Evolutionary conservation across 2,329 filamentous ascomycete species (phyloP).

Genomic region (Zasmidium citrigriseum): DNA sequence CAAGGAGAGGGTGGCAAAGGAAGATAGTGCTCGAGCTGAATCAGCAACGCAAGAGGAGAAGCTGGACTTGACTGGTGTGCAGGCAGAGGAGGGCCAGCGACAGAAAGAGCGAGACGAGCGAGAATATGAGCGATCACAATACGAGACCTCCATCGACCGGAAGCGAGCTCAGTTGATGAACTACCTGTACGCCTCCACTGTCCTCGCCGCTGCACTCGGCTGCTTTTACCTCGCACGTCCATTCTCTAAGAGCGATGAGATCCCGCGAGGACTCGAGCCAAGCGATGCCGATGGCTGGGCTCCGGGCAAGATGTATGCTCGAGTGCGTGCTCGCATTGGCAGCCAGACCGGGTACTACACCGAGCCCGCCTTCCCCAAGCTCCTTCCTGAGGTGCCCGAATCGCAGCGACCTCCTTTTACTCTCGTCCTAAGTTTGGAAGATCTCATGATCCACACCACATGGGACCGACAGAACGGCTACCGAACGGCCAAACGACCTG

Average conservation of each 20-base stretch:
- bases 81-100: slow-evolving; percentile 36
- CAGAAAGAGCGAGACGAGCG: slow-evolving; percentile 52
- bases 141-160: slow-evolving; percentile 87
- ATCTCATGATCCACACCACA: slow-evolving; percentile 90
- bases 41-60: slow-evolving; percentile 31
- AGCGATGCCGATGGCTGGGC: slow-evolving; percentile 81
- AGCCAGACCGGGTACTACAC: slow-evolving; percentile 89
- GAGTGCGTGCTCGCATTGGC: slow-evolving; percentile 71
- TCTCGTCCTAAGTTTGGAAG: slow-evolving; percentile 87
- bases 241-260: slow-evolving; percentile 75
- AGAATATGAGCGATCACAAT: slow-evolving; percentile 74
- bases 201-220: slow-evolving; percentile 58
- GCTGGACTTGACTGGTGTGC: slow-evolving; percentile 23
- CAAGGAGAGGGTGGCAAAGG: slow-evolving; percentile 32
- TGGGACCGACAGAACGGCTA: slow-evolving; percentile 94
- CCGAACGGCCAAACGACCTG: slow-evolving; percentile 91
- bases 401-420: slow-evolving; percentile 85
- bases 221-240: slow-evolving; percentile 80
- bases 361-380: slow-evolving; percentile 90
- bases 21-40: slow-evolving; percentile 28
- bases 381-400: slow-evolving; percentile 79
- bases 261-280: slow-evolving; percentile 53
- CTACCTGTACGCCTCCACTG: slow-evolving; percentile 66
- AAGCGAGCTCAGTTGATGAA: slow-evolving; percentile 76
- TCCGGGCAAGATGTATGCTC: slow-evolving; percentile 73